Evolutionary conservation across 805 yeast species (phyloP), one percentile per base, ranked within the genome.

Genomic region (Brettanomyces sp.): DNA sequence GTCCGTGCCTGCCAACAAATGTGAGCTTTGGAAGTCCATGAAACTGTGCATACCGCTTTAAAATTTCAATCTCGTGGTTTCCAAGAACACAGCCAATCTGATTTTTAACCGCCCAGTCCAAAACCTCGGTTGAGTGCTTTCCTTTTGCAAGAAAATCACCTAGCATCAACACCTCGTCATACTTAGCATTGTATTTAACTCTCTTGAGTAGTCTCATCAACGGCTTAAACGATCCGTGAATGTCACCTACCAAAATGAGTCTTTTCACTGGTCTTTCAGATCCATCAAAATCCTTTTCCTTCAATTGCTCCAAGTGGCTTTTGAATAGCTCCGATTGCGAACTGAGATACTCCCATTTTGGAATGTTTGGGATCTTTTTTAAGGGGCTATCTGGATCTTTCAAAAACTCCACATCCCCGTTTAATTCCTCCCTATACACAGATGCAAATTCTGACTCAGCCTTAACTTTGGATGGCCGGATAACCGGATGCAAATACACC

Each of bases 101-200:
- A 52, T 79, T 59, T 22, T 76, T 67, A 33, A 81, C 69, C 18
- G 85, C 80, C 55, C 63, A 81, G 48, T 88, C 82, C 9, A 89
- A 59, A 3, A 88, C 88, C 36, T 74, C 76, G 12, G 76, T 50
- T 1, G 95, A 84, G 47, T 84, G 79, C 4, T 85, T 81, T 1
- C 98, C 98, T 59, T 90, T 91, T 43, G 88, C 72, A 14, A 86
- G 69, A 60, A 89, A 86, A 58, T 90, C 97, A 4, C 98, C 98
- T 21, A 89, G 63, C 22, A 89, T 66, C 1, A 90, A 64, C 12
- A 89, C 68, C 39, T 74, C 74, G 58, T 87, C 95, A 7, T 60
- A 54, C 21, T 67, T 55, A 4, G 55, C 55, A 47, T 77, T 68
- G 55, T 70, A 77, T 11, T 70, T 62, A 21, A 77, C 54, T 55